Evolutionary conservation across 805 yeast species (phyloP).

Genomic region (Saccharomycopsis lassenensis): DNA sequence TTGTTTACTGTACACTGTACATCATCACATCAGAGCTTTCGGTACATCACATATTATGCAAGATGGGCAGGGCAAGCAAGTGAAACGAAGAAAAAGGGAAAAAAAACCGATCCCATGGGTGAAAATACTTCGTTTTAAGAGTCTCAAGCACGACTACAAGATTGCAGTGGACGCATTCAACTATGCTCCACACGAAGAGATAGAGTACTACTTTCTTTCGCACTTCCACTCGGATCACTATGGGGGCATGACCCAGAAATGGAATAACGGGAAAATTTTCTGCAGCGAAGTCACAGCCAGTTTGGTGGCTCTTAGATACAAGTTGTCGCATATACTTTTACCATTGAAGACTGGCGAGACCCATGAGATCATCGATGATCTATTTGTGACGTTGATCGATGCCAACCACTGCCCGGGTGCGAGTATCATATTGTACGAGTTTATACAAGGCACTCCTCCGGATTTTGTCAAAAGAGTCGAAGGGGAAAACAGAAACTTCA

Average conservation of each 20-base stretch:
- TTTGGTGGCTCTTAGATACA: slow-evolving; percentile 43
- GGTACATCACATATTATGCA: not conserved
- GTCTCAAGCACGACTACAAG: not conserved
- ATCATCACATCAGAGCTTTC: not conserved
- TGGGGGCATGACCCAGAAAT: slow-evolving; percentile 67
- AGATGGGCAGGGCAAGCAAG: not conserved
- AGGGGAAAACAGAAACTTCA: slow-evolving; percentile 5
- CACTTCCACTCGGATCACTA: slow-evolving; percentile 96
- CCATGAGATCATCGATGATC: slow-evolving; percentile 27
- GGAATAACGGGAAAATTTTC: slow-evolving; percentile 65
- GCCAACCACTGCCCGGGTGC: slow-evolving; percentile 99
- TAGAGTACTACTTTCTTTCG: slow-evolving; percentile 48
- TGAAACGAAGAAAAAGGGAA: slow-evolving; percentile 4
- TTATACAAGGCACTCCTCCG: slow-evolving; percentile 10
- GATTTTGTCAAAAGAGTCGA: too few relatives aligned
- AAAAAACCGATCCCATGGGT: slow-evolving; percentile 15
- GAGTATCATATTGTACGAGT: slow-evolving; percentile 55
- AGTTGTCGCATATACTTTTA: slow-evolving; percentile 34
- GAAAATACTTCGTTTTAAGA: slow-evolving; percentile 14
- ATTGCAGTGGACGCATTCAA: slow-evolving; percentile 17
- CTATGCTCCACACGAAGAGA: slow-evolving; percentile 20
- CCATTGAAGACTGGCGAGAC: slow-evolving; percentile 33
- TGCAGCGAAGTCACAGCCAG: slow-evolving; percentile 62
- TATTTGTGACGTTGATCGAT: slow-evolving; percentile 52
- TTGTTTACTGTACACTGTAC: too few relatives aligned